Evolutionary conservation across 2,329 filamentous ascomycete species (phyloP).

Genomic region (Aspergillus bombycis): DNA sequence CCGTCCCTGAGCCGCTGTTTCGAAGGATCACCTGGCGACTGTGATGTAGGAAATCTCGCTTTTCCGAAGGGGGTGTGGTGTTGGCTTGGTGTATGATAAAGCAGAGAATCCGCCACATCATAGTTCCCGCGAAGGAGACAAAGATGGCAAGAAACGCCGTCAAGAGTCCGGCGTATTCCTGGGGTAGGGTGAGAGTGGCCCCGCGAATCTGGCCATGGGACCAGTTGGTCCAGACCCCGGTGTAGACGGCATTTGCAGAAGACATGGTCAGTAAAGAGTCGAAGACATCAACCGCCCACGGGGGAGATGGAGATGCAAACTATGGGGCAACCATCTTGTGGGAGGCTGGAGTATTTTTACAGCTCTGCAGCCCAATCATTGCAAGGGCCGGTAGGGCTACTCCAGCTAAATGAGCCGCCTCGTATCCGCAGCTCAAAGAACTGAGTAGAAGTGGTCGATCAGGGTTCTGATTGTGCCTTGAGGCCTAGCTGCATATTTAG

Average conservation of each 20-base stretch:
- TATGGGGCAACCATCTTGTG: too few relatives aligned
- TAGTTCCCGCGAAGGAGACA: conserved; percentile 25
- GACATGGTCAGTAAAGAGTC: background rate
- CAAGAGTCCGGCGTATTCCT: conserved; percentile 24
- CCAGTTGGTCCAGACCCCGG: conserved; percentile 31
- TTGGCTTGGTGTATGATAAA: conserved; percentile 30
- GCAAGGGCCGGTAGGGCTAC: background rate
- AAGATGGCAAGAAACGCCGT: conserved; percentile 33
- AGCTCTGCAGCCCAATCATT: background rate
- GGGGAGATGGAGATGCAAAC: background rate
- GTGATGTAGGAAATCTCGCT: conserved; percentile 35
- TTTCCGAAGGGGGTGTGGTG: conserved; percentile 9
- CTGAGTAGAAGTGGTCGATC: background rate
- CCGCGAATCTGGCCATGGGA: conserved; percentile 26
- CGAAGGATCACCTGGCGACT: conserved; percentile 38
- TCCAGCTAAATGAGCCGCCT: background rate
- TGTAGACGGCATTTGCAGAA: conserved; percentile 11
- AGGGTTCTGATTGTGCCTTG: background rate
- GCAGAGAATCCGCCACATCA: conserved; percentile 35
- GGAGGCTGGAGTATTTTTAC: background rate
- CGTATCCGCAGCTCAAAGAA: background rate
- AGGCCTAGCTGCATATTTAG: background rate
- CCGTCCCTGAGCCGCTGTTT: conserved; percentile 19
- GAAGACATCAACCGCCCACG: background rate
- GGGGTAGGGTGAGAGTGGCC: conserved; percentile 30